phyloP scores from a whole-genome alignment of 129 eudicot species.

The Daucus carota region DH1_v3.0 NC_030383.2:29224501-29225000 shows the following conservation, averaged over 20 bases:
- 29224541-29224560: background rate
- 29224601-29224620: background rate
- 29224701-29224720: too few species aligned
- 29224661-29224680: constrained; percentile 1
- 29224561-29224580: constrained; percentile 2
- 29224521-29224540: too few species aligned
- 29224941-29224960: background rate
- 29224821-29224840: background rate
- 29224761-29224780: constrained; percentile 11
- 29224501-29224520: too few species aligned
- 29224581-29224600: constrained; percentile 9
- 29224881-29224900: background rate
- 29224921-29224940: constrained; percentile 9
- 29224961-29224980: constrained; percentile 18
- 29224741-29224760: constrained; percentile 4
- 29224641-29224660: background rate
- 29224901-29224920: constrained; percentile 3
- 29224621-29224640: background rate
- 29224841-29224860: constrained; percentile 11
- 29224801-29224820: background rate
- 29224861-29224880: constrained; percentile 8
- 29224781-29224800: background rate
- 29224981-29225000: constrained; percentile 14
- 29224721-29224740: too few species aligned
- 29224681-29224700: background rate